Evolutionary conservation across 2,329 filamentous ascomycete species (phyloP), one percentile per base, ranked within the genome.

Genomic region (Teratosphaeria viscida): DNA sequence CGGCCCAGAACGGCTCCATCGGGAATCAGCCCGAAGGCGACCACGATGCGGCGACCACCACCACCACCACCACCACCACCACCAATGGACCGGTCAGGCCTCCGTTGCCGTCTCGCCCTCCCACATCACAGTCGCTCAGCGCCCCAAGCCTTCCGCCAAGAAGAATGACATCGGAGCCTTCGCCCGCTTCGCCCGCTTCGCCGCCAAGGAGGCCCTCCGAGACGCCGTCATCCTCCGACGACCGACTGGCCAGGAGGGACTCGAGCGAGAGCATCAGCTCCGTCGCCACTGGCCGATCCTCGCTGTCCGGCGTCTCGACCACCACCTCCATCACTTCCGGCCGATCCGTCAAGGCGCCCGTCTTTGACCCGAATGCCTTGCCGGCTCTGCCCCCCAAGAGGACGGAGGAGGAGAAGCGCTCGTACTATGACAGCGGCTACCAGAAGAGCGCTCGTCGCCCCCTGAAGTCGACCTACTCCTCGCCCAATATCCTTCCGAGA

Each of bases 251-350:
- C 47, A 72, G 76, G 49, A 72, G 72, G 61, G 71, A 67, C 7
- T 81, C 79, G 0, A 68, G 69, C 29, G 82, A 83, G 56, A 84
- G 82, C 1, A 73, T 79, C 53, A 78, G 78, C 16, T 84, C 82
- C 10, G 73, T 75, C 65, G 77, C 73, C 5, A 79, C 77, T 16
- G 72, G 71, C 4, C 71, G 73, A 16, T 80, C 78, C 3, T 80
- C 78, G 5, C 68, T 79, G 10, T 83, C 82, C 12, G 77, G 76
- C 55, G 72, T 74, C 8, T 81, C 81, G 1, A 75, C 75, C 43
- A 63, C 65, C 1, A 70, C 69, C 2, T 68, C 66, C 3, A 60
- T 65, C 47, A 67, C 69, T 12, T 70, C 69, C 2, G 57, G 60
- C 52, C 66, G 63, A 39, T 63, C 65, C 7, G 64, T 73, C 55